These are phyloP conservation scores for Colletotrichum sp. DNA, from an alignment of 2,329 filamentous ascomycete species.

Conservation along the genomic window DNA sequence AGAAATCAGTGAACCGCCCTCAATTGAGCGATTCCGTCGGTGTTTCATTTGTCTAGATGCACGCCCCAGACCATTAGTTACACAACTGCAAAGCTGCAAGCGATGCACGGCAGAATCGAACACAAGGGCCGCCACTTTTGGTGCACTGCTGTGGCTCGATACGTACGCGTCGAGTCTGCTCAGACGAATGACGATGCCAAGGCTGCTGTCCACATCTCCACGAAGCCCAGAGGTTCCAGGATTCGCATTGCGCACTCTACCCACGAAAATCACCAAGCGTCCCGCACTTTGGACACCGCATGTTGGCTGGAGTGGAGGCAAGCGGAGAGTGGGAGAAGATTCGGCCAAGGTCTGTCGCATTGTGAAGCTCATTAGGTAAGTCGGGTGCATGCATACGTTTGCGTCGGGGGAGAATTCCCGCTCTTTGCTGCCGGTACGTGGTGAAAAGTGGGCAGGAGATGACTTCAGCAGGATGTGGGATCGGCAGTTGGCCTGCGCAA, in stretches of 20 bases:
- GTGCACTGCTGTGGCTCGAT: neutral
- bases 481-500: too few species aligned
- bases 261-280: neutral
- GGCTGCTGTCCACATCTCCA: neutral
- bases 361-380: neutral
- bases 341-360: neutral
- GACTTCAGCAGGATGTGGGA: neutral
- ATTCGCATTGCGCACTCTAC: neutral
- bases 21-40: too few species aligned
- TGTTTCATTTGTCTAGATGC: too few species aligned
- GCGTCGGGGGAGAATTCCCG: neutral
- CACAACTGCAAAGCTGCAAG: too few species aligned
- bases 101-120: too few species aligned
- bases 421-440: neutral
- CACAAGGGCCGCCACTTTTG: neutral
- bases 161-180: neutral
- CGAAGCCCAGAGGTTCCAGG: neutral
- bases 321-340: neutral
- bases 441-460: neutral
- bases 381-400: neutral
- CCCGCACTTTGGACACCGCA: neutral
- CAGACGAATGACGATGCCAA: neutral
- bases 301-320: neutral
- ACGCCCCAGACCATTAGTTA: too few species aligned
- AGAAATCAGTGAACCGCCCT: too few species aligned